Conservation (phyloP, 2,329 filamentous ascomycete genomes). For the Chaetomiaceae sp. region DNA sequence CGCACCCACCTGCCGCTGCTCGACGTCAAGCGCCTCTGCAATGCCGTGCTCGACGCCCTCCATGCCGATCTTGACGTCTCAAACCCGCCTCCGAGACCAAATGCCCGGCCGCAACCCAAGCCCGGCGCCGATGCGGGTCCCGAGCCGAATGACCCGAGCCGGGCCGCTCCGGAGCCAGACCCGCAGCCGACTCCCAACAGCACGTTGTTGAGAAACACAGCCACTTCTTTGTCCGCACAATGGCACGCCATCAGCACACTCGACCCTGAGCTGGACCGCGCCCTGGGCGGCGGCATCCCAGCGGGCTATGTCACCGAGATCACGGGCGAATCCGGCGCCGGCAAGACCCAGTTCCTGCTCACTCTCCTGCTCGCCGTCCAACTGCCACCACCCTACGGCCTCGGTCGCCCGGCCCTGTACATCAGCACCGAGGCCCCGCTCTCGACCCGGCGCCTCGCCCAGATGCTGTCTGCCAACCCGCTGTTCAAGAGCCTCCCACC, state of each 20-base stretch:
- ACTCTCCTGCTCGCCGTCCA: slow-evolving; percentile 80
- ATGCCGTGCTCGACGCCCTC: slow-evolving; percentile 62
- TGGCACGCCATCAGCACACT: slow-evolving; percentile 73
- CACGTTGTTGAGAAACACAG: slow-evolving; percentile 31
- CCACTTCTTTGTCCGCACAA: slow-evolving; percentile 35
- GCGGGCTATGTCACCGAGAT: slow-evolving; percentile 82
- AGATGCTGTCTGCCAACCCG: slow-evolving; percentile 69
- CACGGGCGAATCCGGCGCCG: slow-evolving; percentile 86
- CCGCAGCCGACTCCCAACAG: neutral
- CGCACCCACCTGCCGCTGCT: slow-evolving; percentile 76
- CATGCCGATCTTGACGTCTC: slow-evolving; percentile 54
- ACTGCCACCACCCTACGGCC: slow-evolving; percentile 67
- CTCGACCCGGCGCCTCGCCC: slow-evolving; percentile 72
- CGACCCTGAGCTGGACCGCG: slow-evolving; percentile 63
- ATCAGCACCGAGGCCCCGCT: slow-evolving; percentile 89
- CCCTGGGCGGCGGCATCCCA: slow-evolving; percentile 74
- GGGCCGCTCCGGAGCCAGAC: neutral
- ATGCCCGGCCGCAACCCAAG: neutral
- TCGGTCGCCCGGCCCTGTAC: slow-evolving; percentile 75
- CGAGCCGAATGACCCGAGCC: slow-evolving; percentile 13
- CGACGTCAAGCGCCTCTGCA: slow-evolving; percentile 71
- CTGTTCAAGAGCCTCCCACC: slow-evolving; percentile 40
- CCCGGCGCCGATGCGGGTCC: slow-evolving; percentile 12
- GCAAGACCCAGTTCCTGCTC: slow-evolving; percentile 92
- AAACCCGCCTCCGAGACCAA: neutral